Evolutionary conservation across 768 basidiomycete species (phyloP).

Genomic region (Trametes cubensis): DNA sequence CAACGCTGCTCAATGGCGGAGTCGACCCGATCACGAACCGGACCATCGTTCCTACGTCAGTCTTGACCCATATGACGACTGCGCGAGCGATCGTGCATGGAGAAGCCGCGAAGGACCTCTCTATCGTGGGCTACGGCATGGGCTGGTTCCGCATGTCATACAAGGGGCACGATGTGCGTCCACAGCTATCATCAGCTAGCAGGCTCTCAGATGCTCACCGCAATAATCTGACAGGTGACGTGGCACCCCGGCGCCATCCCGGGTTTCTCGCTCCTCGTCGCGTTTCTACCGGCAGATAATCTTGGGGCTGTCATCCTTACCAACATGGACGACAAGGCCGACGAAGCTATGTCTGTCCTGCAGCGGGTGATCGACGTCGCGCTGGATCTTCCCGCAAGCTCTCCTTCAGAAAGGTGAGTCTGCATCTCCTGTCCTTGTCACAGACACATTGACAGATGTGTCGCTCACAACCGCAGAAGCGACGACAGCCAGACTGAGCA

Average conservation of each 20-base stretch:
- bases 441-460: no score
- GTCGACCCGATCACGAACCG: constrained; percentile 35
- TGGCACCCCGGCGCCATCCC: constrained; percentile 40
- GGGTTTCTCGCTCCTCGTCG: constrained; percentile 38
- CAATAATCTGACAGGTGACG: constrained; percentile 33
- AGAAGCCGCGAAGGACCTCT: constrained; percentile 22
- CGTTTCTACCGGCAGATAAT: constrained; percentile 40
- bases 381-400: neutral
- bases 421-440: no score
- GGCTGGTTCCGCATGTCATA: constrained; percentile 45
- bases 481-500: neutral
- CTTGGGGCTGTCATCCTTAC: constrained; percentile 36
- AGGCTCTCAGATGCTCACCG: neutral
- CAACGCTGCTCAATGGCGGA: constrained; percentile 40
- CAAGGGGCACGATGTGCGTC: constrained; percentile 43
- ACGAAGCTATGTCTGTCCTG: constrained; percentile 5
- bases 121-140: constrained; percentile 43
- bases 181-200: neutral
- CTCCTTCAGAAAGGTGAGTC: neutral
- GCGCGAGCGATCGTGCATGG: constrained; percentile 33
- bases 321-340: constrained; percentile 23
- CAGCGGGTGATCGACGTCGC: constrained; percentile 9
- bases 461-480: no score
- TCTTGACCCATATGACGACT: constrained; percentile 36
- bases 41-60: constrained; percentile 37